Percentiles rank a stretch among this genome's conserved stretches.
These are phyloP conservation scores for Microthlaspi erraticum DNA, from an alignment of 345 rosid species.

Conservation along the genomic window DNA sequence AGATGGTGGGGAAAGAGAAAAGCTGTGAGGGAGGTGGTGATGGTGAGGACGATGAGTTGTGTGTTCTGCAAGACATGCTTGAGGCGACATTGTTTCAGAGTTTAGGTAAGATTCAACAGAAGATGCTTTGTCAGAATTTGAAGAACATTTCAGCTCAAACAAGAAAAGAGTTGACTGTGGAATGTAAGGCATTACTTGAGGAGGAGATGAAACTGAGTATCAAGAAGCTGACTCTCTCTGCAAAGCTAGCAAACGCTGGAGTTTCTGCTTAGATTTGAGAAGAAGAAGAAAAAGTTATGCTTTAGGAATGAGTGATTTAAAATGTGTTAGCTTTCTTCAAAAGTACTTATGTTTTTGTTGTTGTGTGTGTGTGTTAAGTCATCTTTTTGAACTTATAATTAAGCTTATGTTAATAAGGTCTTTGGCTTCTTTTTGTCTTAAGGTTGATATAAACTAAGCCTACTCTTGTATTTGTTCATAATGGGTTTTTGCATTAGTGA, in stretches of 20 bases:
- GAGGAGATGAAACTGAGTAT: constrained; percentile 2
- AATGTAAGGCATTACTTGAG: constrained; percentile 1
- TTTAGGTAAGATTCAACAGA: neutral
- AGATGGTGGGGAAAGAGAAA: neutral
- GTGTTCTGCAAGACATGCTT: neutral
- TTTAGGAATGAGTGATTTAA: neutral
- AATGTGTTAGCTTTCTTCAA: neutral
- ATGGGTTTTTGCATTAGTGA: too few relatives aligned
- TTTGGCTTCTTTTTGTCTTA: neutral
- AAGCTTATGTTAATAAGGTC: neutral
- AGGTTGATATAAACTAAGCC: too few relatives aligned
- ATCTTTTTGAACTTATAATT: too few relatives aligned
- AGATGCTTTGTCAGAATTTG: neutral
- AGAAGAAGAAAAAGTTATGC: neutral
- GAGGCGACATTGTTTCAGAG: neutral
- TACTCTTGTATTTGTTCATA: too few relatives aligned
- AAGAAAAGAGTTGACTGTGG: neutral
- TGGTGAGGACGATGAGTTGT: neutral
- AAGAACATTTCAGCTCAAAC: neutral
- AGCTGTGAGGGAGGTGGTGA: neutral
- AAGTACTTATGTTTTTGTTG: neutral
- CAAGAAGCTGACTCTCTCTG: neutral
- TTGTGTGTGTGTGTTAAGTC: neutral
- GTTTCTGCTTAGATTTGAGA: neutral
- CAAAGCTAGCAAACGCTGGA: neutral